A percentile compares a stretch with the other conserved stretches of the same genome.
Evolutionary conservation across 2,329 filamentous ascomycete species (phyloP).

Genomic region (Colletotrichum tropicale): DNA sequence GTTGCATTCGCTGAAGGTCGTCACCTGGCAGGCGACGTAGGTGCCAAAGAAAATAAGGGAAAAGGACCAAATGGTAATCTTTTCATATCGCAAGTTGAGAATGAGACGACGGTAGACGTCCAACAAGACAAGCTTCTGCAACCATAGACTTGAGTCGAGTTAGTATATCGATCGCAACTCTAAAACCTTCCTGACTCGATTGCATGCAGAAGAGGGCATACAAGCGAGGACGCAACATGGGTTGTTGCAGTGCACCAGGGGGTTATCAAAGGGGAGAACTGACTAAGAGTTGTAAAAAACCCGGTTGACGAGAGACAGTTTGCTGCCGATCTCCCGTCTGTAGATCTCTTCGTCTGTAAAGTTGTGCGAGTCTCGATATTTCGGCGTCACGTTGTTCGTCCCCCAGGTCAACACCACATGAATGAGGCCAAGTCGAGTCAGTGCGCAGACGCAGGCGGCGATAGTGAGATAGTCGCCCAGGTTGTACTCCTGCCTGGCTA

Average conservation of each 20-base stretch:
- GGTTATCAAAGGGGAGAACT: slow-evolving; percentile 19
- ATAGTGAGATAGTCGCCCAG: slow-evolving; percentile 33
- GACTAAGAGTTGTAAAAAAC: slow-evolving; percentile 38
- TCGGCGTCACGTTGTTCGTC: slow-evolving; percentile 35
- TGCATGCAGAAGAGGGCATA: background rate
- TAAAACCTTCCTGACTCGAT: background rate
- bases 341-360: slow-evolving; percentile 36
- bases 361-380: slow-evolving; percentile 22
- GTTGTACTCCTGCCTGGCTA: slow-evolving; percentile 22
- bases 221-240: background rate
- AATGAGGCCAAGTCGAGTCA: slow-evolving; percentile 29
- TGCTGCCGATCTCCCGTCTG: slow-evolving; percentile 36
- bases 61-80: slow-evolving; percentile 27
- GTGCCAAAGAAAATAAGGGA: slow-evolving; percentile 31
- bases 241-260: background rate
- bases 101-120: slow-evolving; percentile 29
- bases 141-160: slow-evolving; percentile 26
- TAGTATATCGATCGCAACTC: background rate
- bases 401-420: slow-evolving; percentile 40
- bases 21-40: slow-evolving; percentile 34
- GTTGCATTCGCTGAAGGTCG: slow-evolving; percentile 39
- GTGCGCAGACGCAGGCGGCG: slow-evolving; percentile 40
- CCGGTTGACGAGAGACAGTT: slow-evolving; percentile 34
- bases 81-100: slow-evolving; percentile 25
- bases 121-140: slow-evolving; percentile 31